Evolutionary conservation across 495 filamentous ascomycete species (phyloP), one percentile per base, ranked within the genome.

Genomic region (Tuber brumale): DNA sequence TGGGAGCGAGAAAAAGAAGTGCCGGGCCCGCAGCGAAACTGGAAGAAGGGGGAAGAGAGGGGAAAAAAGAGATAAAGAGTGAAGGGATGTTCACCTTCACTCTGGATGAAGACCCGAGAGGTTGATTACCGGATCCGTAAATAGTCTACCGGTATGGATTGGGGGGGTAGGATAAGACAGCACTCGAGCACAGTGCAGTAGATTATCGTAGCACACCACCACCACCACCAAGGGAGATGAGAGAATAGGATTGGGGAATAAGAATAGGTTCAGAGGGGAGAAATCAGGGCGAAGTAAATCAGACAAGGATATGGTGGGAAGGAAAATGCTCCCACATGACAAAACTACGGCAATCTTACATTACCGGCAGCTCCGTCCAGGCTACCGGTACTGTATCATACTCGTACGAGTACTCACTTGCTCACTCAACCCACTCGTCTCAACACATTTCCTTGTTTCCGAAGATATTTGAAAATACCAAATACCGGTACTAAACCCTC

Each of bases 171-270:
- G 27, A 27, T 35, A 66, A 35, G 14, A 9, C 12, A 46, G 16
- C 44, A 46, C 44, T 46, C 44, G 44, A 46, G 44, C 16, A 45
- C 16, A 46, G 44, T 46, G 37, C 37, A 42, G 41, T 42, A n/a
- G n/a, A n/a, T n/a, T n/a, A 42, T 10, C 9, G n/a, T 23, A 39
- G 5, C 37, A 39, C 21, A 27, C 51, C 27, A 31, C 4, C 57
- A 35, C 51, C 51, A 61, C 31, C n/a, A 31, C n/a, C 51, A 31
- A 27, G 31, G 57, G 27, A 31, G 57, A 66, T 35, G 31, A 16
- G 27, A 35, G 31, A 66, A 35, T 18, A 19, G 51, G 51, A 75
- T 66, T 70, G 76, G 72, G 57, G 75, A 61, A 61, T 27, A 35
- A 66, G 57, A 66, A 66, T 66, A 66, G 57, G 10, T 66, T 27